Base-by-base conservation (phyloP, 371 early-diverging fungal genomes). In the Mucor ambiguus region DNA sequence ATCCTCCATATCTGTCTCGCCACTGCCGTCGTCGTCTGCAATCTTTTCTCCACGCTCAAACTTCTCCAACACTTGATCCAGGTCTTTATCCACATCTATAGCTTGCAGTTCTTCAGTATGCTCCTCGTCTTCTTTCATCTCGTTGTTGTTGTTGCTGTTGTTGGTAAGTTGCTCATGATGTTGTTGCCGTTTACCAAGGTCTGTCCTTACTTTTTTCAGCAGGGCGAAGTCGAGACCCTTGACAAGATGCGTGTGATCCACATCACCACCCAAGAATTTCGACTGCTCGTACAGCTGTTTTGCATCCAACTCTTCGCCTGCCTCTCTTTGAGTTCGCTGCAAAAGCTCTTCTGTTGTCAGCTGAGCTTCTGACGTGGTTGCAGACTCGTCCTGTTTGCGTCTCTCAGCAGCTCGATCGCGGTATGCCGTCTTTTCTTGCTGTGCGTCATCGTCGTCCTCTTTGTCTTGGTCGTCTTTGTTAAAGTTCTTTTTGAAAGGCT, bases 391-490 rank as follows among this genome's bases (percentile, higher is more conserved):
- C 60, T 87, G 90, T 55, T 85, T 78, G 6, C 95, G 87, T 62
- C 96, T 87, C 77, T 96, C 96, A 1, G 92, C 92, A 14, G 96
- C 96, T 41, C 96, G 82, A 74, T 96, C 96, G 46, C 96, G 92
- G 69, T 95, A 95, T 26, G 75, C 72, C 29, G 30, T 33, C 29
- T 61, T 38, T 8, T 49, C 32, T 41, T 58, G 30, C 32, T 60
- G 43, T 29, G 41, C 54, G 44, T 57, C 60, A 9, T 57, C 57
- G 33, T 57, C 37, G 20, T 48, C 56, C 32, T 67, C 58, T 18
- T 58, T 14, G 16, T 2, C 60, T 12, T 74, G 68, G 0, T 65
- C 49, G 1, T 55, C 62, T 1, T 63, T 60, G 41, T 41, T 58
- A 7, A 61, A 48, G 57, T 58, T 69, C 67, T 59, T 77, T 38